Base-by-base conservation (phyloP, 2,329 filamentous ascomycete species). In the Paraphaeosphaeria minitans region DNA sequence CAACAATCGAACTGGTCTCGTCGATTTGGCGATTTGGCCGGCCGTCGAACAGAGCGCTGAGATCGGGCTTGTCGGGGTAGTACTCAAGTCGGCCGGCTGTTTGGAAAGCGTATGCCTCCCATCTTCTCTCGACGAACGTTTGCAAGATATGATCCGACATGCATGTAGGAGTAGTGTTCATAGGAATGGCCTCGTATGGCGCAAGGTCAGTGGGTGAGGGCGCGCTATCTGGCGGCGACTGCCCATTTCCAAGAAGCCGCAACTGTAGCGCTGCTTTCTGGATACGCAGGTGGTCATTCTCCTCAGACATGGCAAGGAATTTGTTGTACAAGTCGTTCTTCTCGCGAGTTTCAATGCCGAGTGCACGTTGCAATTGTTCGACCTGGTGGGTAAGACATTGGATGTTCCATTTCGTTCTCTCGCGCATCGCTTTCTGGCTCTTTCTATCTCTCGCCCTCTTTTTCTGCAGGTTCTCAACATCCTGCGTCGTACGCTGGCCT, bases 361-460 rank as follows among this genome's bases (percentile, higher is more conserved):
- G 58, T 21, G 66, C 59, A 16, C 56, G 62, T 9, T 61, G 66
- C 29, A 70, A 49, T 1, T 64, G 57, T 14, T 51, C 56, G 35
- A 69, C 66, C 45, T 70, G 65, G n/a, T 69, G 60, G 4, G 61
- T 66, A 21, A 70, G 59, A 47, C 53, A 62, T n/a, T 63, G 56
- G 9, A 70, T 66, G 41, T 60, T 66, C 64, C 61, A 67, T 49
- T 65, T 69, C 3, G 63, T 66, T 2, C 67, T 39, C 27, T 68
- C 66, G 16, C 67, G 60, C 64, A 69, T 69, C 1, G 67, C 66
- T 21, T 60, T 63, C 42, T 70, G 65, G n/a, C 59, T 60, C 53
- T 70, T 70, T 13, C 67, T 53, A 46, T 70, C 67, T n/a, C 66
- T 57, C 6, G 64, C 62, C 12, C 67, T 58, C 53, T 70, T 70